Base-by-base conservation (phyloP, 805 yeast genomes). In the Metschnikowia baotianmanensis region DNA sequence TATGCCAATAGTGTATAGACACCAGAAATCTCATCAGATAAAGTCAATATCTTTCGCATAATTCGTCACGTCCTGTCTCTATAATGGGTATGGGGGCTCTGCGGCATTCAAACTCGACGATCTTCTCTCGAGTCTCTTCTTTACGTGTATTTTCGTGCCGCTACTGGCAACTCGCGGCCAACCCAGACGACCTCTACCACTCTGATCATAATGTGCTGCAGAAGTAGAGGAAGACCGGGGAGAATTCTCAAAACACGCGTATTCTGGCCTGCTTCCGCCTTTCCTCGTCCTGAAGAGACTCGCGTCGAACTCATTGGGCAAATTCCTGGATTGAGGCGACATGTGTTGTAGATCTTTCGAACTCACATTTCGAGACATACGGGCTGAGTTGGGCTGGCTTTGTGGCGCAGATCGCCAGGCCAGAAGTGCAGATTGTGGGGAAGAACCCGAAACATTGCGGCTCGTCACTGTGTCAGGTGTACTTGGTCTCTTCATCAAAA, bases 1-100 rank as follows among this genome's bases (percentile, higher is more conserved):
- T n/a, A n/a, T n/a, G n/a, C n/a, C n/a, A n/a, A n/a, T n/a, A n/a
- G n/a, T n/a, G n/a, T n/a, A n/a, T n/a, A n/a, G n/a, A n/a, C n/a
- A n/a, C n/a, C n/a, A n/a, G n/a, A n/a, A n/a, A n/a, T n/a, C n/a
- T n/a, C n/a, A n/a, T n/a, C n/a, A n/a, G n/a, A n/a, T n/a, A n/a
- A n/a, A n/a, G n/a, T n/a, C n/a, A n/a, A n/a, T n/a, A n/a, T n/a
- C n/a, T n/a, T n/a, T n/a, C n/a, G n/a, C n/a, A n/a, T n/a, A n/a
- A n/a, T n/a, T n/a, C n/a, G n/a, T n/a, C n/a, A n/a, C n/a, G n/a
- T n/a, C n/a, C n/a, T n/a, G n/a, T 13, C 17, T 5, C 5, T 31
- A 31, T 1, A 25, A 23, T 11, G 37, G 37, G 19, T 34, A 34
- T 12, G 37, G 37, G 9, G 37, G 37, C 13, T 34, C 37, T 5